Conservation (phyloP, 2,329 filamentous ascomycete species). For the Colletotrichum echinochloae region DNA sequence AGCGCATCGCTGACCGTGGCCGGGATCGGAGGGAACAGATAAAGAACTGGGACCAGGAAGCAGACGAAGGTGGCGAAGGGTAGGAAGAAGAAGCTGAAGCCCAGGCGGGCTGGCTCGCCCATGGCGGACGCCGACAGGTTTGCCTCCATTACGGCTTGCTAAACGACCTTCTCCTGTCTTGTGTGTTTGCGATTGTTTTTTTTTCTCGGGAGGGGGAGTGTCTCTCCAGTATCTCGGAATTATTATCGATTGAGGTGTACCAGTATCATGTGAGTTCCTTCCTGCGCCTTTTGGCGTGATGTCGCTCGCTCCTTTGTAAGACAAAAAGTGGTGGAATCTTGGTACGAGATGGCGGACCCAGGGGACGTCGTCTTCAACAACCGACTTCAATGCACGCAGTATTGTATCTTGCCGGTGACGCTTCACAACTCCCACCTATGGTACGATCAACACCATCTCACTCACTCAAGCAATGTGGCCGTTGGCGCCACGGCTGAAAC, state of each 20-base stretch:
- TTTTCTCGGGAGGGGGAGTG: no score
- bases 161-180: background rate
- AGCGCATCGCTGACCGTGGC: slow-evolving; percentile 66
- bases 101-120: slow-evolving; percentile 38
- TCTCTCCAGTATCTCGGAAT: no score
- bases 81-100: slow-evolving; percentile 52
- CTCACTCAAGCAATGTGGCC: slow-evolving; percentile 27
- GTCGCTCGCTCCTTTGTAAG: slow-evolving; percentile 21
- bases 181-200: background rate
- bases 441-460: slow-evolving; percentile 23
- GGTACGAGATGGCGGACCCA: background rate
- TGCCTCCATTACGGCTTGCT: slow-evolving; percentile 8
- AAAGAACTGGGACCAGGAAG: slow-evolving; percentile 65
- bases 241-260: slow-evolving; percentile 1
- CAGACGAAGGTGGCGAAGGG: slow-evolving; percentile 59
- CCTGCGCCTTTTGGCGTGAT: background rate
- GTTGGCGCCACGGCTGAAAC: slow-evolving; percentile 30
- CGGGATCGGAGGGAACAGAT: slow-evolving; percentile 66
- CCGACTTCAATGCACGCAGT: background rate
- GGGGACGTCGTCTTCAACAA: background rate
- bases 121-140: slow-evolving; percentile 24
- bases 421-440: slow-evolving; percentile 8
- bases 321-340: background rate
- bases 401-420: background rate
- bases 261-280: background rate